phyloP scores from a whole-genome alignment of 2,329 filamentous ascomycete genomes.

The Cladosporium sp. region DNA sequence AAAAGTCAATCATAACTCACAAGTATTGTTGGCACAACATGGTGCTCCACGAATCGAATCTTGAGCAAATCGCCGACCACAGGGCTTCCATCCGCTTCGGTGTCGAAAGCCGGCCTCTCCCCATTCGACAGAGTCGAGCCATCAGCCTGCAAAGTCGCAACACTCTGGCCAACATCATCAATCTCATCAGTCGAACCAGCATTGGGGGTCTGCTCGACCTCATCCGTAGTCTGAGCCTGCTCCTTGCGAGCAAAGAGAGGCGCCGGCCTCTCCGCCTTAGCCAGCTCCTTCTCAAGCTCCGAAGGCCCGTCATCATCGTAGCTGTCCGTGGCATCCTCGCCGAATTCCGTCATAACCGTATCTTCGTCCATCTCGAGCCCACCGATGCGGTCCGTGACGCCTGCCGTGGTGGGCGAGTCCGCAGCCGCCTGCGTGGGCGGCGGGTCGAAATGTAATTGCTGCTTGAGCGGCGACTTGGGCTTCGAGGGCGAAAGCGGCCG shows the following conservation, averaged over 20 bases:
- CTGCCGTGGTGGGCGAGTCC: conserved; percentile 49
- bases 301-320: conserved; percentile 29
- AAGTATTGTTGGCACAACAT: conserved; percentile 91
- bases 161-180: conserved; percentile 22
- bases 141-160: conserved; percentile 29
- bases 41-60: conserved; percentile 92
- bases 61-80: conserved; percentile 95
- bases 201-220: conserved; percentile 13
- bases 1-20: conserved; percentile 53
- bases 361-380: conserved; percentile 58
- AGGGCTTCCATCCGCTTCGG: conserved; percentile 59
- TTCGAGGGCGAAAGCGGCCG: conserved; percentile 29
- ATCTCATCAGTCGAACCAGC: conserved; percentile 20
- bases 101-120: conserved; percentile 46
- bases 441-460: conserved; percentile 24
- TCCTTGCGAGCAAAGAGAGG: conserved; percentile 54
- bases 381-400: conserved; percentile 52
- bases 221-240: conserved; percentile 11
- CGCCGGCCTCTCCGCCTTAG: conserved; percentile 58
- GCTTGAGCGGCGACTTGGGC: conserved; percentile 18
- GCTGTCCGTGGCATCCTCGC: conserved; percentile 25
- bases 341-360: conserved; percentile 44
- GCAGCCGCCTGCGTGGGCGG: conserved; percentile 33
- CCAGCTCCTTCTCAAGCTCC: conserved; percentile 29
- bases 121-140: conserved; percentile 18